Evolutionary conservation across 495 filamentous ascomycete genomes (phyloP).

Genomic region (Oidiodendron maius): DNA sequence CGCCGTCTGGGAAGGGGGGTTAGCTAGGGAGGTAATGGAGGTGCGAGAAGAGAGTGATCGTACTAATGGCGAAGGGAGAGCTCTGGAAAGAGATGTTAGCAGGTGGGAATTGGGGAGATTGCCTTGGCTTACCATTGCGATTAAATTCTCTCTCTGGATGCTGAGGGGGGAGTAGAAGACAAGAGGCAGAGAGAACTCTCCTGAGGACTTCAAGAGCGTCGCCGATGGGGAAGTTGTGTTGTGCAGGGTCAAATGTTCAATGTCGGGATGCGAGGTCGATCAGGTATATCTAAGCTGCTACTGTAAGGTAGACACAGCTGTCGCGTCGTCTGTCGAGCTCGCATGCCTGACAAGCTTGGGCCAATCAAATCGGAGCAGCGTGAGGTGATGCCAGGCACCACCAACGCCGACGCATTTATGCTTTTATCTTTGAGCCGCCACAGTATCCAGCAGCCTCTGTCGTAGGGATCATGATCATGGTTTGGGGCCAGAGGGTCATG

Average conservation of each 20-base stretch:
- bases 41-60: conserved; percentile 20
- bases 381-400: conserved; percentile 17
- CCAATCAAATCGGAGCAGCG: not conserved
- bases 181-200: conserved; percentile 2
- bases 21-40: conserved; percentile 6
- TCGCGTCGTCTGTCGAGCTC: conserved; percentile 18
- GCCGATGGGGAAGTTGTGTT: conserved; percentile 8
- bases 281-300: conserved; percentile 7
- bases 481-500: not conserved
- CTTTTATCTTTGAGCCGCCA: not conserved
- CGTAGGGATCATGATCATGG: too few species aligned
- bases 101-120: not conserved
- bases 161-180: not conserved
- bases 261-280: too few species aligned
- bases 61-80: conserved; percentile 89
- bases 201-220: conserved; percentile 8
- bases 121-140: conserved; percentile 22
- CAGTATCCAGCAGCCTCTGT: too few species aligned
- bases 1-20: conserved; percentile 62
- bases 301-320: conserved; percentile 23
- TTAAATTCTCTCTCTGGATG: not conserved
- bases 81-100: conserved; percentile 18
- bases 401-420: not conserved
- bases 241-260: too few species aligned
- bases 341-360: conserved; percentile 10